Conservation (phyloP, 1,284 basidiomycete species). For the Fomitopsis palustris region DNA sequence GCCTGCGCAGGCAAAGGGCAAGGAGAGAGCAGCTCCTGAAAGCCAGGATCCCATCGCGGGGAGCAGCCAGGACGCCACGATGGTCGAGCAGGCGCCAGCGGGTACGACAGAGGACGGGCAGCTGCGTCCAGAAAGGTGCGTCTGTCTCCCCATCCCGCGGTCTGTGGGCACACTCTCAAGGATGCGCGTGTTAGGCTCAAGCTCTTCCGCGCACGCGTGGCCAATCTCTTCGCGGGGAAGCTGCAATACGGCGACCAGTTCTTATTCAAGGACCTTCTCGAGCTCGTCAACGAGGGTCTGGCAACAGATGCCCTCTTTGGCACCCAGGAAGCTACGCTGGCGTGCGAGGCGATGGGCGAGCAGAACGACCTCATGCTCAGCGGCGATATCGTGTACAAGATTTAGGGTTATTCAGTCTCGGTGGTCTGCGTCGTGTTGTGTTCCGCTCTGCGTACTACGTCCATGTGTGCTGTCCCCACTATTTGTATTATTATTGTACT, state of each 20-base stretch:
- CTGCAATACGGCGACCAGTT: slow-evolving; percentile 77
- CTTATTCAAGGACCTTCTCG: slow-evolving; percentile 68
- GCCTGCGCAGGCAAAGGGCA: slow-evolving; percentile 31
- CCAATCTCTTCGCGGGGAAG: slow-evolving; percentile 64
- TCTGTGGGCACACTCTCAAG: not conserved
- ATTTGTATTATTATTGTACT: not conserved
- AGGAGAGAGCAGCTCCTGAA: slow-evolving; percentile 21
- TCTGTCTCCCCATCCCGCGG: slow-evolving; percentile 1
- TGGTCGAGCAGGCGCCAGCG: slow-evolving; percentile 45
- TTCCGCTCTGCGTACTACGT: not conserved
- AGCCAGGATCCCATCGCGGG: slow-evolving; percentile 43
- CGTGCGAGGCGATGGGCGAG: slow-evolving; percentile 78
- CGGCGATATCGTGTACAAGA: slow-evolving; percentile 76
- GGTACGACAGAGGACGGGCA: slow-evolving; percentile 37
- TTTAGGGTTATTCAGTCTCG: slow-evolving; percentile 31
- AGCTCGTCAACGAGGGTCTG: slow-evolving; percentile 79
- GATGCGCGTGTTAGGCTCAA: slow-evolving; percentile 46
- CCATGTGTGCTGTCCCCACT: not conserved
- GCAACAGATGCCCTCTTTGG: slow-evolving; percentile 70
- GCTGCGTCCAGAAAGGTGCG: slow-evolving; percentile 55
- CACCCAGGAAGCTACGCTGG: slow-evolving; percentile 73
- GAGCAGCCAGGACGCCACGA: slow-evolving; percentile 61
- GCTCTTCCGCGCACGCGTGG: slow-evolving; percentile 75
- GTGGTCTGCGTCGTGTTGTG: not conserved
- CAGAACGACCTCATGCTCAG: slow-evolving; percentile 87